These are phyloP conservation scores for Stephanodiscus minutulus DNA, from an alignment of 108 stramenopile species.

Conservation along the genomic window DNA sequence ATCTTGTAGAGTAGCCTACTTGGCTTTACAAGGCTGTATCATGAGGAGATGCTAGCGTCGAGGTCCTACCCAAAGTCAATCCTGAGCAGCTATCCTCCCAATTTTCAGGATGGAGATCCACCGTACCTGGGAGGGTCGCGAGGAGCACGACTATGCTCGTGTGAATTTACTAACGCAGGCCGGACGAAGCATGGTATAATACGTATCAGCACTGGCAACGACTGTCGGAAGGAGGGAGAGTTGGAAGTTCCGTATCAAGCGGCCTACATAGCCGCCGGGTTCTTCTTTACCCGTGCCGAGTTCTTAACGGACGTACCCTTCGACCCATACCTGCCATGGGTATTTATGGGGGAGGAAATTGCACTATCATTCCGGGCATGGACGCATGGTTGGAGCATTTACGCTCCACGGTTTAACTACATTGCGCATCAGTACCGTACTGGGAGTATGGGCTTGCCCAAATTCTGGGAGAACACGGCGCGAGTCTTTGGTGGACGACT, in stretches of 20 bases:
- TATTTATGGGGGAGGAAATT: slow-evolving; percentile 98
- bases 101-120: slow-evolving; percentile 58
- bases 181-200: slow-evolving; percentile 76
- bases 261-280: slow-evolving; percentile 90
- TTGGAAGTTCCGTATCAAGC: slow-evolving; percentile 32
- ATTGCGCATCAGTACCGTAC: slow-evolving; percentile 92
- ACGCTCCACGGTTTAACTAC: slow-evolving; percentile 81
- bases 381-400: slow-evolving; percentile 95
- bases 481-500: slow-evolving; percentile 65
- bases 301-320: slow-evolving; percentile 89
- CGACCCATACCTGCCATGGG: slow-evolving; percentile 94
- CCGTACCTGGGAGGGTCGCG: slow-evolving; percentile 49
- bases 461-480: slow-evolving; percentile 94
- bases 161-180: slow-evolving; percentile 52
- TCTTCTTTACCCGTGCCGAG: slow-evolving; percentile 83
- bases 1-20: no score
- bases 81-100: slow-evolving; percentile 84
- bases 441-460: slow-evolving; percentile 82
- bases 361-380: slow-evolving; percentile 76
- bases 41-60: slow-evolving; percentile 61
- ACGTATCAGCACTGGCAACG: slow-evolving; percentile 55
- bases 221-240: slow-evolving; percentile 22
- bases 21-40: slow-evolving; percentile 56
- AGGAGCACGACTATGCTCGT: slow-evolving; percentile 66
- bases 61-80: slow-evolving; percentile 76